These are phyloP conservation scores for Vicia villosa DNA, from an alignment of 306 rosid species.

Conservation along the genomic window DNA sequence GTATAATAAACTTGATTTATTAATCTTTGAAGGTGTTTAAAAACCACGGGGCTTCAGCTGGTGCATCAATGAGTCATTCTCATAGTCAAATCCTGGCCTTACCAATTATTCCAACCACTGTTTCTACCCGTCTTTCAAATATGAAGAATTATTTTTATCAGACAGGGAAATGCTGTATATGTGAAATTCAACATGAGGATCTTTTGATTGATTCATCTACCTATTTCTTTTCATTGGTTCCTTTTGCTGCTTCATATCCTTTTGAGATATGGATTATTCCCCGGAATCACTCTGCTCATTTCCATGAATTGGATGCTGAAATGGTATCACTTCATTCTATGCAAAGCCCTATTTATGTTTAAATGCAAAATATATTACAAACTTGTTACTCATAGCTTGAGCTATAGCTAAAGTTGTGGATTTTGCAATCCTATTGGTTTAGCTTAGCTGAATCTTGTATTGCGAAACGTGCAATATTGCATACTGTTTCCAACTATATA, in stretches of 20 bases:
- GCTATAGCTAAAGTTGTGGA: slow-evolving; percentile 10
- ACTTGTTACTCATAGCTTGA: slow-evolving; percentile 4
- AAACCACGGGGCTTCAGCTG: slow-evolving; percentile 87
- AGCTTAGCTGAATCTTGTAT: neutral
- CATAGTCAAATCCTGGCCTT: slow-evolving; percentile 85
- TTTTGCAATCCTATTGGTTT: neutral
- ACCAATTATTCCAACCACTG: slow-evolving; percentile 70
- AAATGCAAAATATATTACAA: slow-evolving; percentile 19
- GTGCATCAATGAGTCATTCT: slow-evolving; percentile 84
- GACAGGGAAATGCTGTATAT: slow-evolving; percentile 64
- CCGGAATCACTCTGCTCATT: slow-evolving; percentile 65
- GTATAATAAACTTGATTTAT: slow-evolving; percentile 15
- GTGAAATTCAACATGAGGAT: slow-evolving; percentile 54
- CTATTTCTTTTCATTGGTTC: slow-evolving; percentile 66
- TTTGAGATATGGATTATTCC: slow-evolving; percentile 94
- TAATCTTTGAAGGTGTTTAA: slow-evolving; percentile 62
- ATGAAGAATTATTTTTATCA: slow-evolving; percentile 60
- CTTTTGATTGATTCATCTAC: slow-evolving; percentile 58
- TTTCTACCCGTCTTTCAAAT: slow-evolving; percentile 56
- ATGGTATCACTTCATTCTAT: slow-evolving; percentile 49
- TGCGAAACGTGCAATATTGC: neutral
- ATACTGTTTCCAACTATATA: slow-evolving; percentile 15
- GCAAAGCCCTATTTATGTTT: neutral
- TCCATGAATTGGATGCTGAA: slow-evolving; percentile 62
- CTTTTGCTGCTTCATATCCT: slow-evolving; percentile 78